Conservation (phyloP, 1,139 yeast species). For the Kodamaea anthophila region DNA sequence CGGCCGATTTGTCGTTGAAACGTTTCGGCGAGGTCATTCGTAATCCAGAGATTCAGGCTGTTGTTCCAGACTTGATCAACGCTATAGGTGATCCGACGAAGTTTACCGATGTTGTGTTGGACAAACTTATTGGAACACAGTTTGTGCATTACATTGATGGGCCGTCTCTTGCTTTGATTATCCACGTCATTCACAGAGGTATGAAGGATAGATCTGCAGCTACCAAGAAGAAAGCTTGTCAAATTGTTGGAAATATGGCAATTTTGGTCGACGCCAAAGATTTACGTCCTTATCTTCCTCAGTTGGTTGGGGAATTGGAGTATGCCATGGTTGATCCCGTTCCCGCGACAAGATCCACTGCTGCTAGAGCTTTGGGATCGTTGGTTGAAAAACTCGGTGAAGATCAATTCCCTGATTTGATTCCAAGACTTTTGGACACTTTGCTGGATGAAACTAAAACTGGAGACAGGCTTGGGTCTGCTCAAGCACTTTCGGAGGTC, state of each 20-base stretch:
- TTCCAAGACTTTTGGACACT: constrained; percentile 72
- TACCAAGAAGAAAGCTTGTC: constrained; percentile 91
- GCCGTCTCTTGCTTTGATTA: constrained; percentile 90
- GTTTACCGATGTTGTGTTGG: constrained; percentile 82
- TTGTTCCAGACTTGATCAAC: constrained; percentile 82
- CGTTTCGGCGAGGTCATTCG: constrained; percentile 95
- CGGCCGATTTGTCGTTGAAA: constrained; percentile 85
- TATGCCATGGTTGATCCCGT: constrained; percentile 98
- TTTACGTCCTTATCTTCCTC: constrained; percentile 73
- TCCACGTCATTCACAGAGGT: constrained; percentile 93
- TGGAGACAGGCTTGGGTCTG: constrained; percentile 94
- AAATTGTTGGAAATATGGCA: constrained; percentile 98
- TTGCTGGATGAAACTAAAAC: constrained; percentile 74
- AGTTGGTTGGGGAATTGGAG: constrained; percentile 77
- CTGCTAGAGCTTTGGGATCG: constrained; percentile 95
- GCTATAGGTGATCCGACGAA: constrained; percentile 97
- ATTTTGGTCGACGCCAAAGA: constrained; percentile 87
- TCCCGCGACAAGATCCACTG: constrained; percentile 94
- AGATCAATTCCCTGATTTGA: constrained; percentile 87
- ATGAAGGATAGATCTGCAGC: constrained; percentile 89
- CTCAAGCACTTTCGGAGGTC: constrained; percentile 94
- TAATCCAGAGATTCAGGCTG: constrained; percentile 89
- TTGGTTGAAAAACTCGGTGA: constrained; percentile 95
- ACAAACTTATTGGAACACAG: constrained; percentile 80
- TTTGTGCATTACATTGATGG: constrained; percentile 98